Evolutionary conservation across 768 basidiomycete species (phyloP), one percentile per base, ranked within the genome.

Genomic region (Termitomyces eurrhizus): DNA sequence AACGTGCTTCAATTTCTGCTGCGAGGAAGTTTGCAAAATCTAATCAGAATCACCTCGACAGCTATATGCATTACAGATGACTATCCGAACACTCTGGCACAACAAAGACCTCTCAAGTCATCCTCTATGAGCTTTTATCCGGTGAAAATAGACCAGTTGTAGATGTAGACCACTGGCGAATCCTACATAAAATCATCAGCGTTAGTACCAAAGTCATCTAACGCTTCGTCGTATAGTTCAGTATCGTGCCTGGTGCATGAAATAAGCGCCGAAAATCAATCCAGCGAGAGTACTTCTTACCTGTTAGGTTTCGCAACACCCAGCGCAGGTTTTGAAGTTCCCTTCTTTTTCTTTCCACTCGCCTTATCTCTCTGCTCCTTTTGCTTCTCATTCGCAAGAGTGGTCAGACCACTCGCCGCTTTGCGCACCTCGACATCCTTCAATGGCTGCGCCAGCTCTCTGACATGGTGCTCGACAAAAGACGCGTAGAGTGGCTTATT

Each of bases 381-480:
- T 76, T 95, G 92, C 77, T 98, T 99, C 78, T 95, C 93, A 68
- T 96, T 98, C 53, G 94, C 90, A 7, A 98, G 79, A 3, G 91
- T 88, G 16, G 92, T 93, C 57, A 99, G 77, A 4, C 80, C 86
- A 53, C 86, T 90, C 0, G 93, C 92, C 0, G 85, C 92, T 71
- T 98, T 98, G 62, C 95, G 84, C 32, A 94, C 88, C 66, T 99
- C 96, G 55, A 94, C 86, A 62, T 98, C 94, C 67, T 88, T 90
- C 57, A 98, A 80, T 6, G 93, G 85, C 60, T 78, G 74, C 0
- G 89, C 87, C 16, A 97, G 75, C 54, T 87, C 87, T 50, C 88
- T 86, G 18, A 85, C 86, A 64, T 95, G 87, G 64, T 92, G 83
- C 68, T 98, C 95, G 59, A 94, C 82, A 66, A 99, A 98, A 0